Conservation (phyloP, 352 stramenopile species). For the Phytophthora constricta region DNA sequence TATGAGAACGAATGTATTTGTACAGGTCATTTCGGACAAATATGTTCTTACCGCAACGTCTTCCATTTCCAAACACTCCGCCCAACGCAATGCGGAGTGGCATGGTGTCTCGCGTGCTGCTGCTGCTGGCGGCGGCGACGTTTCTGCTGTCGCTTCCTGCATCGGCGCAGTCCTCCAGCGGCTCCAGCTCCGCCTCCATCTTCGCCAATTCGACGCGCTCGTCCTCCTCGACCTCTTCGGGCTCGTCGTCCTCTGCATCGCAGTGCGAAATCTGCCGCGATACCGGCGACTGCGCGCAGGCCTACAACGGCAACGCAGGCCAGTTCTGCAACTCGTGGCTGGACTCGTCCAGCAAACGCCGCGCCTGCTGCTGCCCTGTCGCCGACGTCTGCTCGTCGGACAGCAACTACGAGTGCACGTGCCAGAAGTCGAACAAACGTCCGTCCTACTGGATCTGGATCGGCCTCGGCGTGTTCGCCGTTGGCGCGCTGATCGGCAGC, state of each 20-base stretch:
- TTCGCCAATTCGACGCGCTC: background rate
- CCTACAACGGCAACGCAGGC: slow-evolving; percentile 49
- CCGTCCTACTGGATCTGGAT: slow-evolving; percentile 45
- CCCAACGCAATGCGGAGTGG: background rate
- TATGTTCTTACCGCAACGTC: too few species aligned
- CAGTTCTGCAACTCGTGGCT: slow-evolving; percentile 68
- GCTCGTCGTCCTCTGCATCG: slow-evolving; percentile 20
- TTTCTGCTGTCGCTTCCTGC: background rate
- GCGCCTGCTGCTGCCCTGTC: slow-evolving; percentile 61
- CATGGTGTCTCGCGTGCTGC: slow-evolving; percentile 3
- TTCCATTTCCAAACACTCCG: background rate
- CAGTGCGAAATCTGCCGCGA: slow-evolving; percentile 66
- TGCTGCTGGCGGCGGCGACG: slow-evolving; percentile 8
- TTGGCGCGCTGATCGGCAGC: slow-evolving; percentile 40
- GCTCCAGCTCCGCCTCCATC: slow-evolving; percentile 15
- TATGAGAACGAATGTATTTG: too few species aligned
- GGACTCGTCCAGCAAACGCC: slow-evolving; percentile 38
- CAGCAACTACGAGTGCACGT: slow-evolving; percentile 55
- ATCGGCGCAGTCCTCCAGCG: slow-evolving; percentile 24
- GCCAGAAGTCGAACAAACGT: slow-evolving; percentile 25
- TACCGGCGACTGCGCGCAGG: slow-evolving; percentile 49
- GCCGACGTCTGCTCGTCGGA: slow-evolving; percentile 45
- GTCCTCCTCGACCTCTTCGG: too few species aligned
- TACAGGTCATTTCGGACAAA: too few species aligned
- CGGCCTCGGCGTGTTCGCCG: slow-evolving; percentile 34